Conservation (phyloP, 2,329 filamentous ascomycete genomes). For the Cercospora zeae-maydis region DNA sequence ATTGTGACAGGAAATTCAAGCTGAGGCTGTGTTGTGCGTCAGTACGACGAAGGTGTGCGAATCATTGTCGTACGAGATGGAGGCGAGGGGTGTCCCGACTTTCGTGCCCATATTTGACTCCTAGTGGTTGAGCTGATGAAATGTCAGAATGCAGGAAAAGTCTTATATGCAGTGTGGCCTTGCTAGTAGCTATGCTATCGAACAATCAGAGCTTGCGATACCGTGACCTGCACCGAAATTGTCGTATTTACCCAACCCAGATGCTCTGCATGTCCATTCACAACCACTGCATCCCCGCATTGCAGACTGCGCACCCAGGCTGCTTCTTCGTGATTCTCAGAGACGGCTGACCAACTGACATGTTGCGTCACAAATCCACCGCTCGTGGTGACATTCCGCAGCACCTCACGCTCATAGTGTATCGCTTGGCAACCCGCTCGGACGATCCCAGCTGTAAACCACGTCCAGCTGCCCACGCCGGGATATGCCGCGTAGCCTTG, state of each 20-base stretch:
- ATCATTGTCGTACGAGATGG: not conserved
- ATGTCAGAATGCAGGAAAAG: not conserved
- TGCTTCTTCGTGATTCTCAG: not conserved
- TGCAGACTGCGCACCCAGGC: not conserved
- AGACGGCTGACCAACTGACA: not conserved
- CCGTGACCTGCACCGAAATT: not conserved
- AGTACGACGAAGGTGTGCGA: slow-evolving; percentile 44
- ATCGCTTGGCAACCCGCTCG: not conserved
- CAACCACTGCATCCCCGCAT: not conserved
- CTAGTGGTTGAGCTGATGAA: not conserved
- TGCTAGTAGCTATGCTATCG: too few relatives aligned
- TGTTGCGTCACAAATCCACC: not conserved
- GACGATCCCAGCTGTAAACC: not conserved
- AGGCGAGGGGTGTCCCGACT: not conserved
- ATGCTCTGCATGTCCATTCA: not conserved
- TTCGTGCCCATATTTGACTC: not conserved
- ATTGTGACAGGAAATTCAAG: slow-evolving; percentile 27
- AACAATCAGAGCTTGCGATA: not conserved
- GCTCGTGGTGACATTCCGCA: not conserved
- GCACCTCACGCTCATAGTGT: not conserved
- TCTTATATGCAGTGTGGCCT: too few relatives aligned
- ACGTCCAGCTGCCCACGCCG: not conserved
- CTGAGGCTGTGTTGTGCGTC: slow-evolving; percentile 70
- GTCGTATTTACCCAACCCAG: not conserved
- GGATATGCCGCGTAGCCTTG: not conserved